Base-by-base conservation (phyloP, 2,329 filamentous ascomycete genomes). In the Trichoderma koningiopsis region DNA sequence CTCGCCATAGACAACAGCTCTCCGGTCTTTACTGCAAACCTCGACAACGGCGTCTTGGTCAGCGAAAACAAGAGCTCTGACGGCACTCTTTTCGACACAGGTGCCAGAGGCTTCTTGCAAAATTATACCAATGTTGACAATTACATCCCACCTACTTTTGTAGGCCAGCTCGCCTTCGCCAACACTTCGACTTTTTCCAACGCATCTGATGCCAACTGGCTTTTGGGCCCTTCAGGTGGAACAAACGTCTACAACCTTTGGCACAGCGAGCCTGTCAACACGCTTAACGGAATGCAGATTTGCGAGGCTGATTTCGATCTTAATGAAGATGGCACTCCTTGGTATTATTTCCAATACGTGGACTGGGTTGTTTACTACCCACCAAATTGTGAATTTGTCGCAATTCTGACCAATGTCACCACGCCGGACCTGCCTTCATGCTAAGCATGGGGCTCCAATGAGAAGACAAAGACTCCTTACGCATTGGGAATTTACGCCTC, bases 341-440 rank as follows among this genome's bases (percentile, higher is more conserved):
- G 68, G 68, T 65, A 69, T 6, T 69, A 69, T 24, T 69, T 69
- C 43, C 68, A 69, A 33, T 69, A 69, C 52, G 68, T 69, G 52
- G 59, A 69, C 35, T 69, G 68, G 68, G 53, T 59, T 4, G n/a
- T 52, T 5, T 64, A 65, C 37, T 69, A 52, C 31, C 68, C 60
- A 5, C 27, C 47, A 11, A 40, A 64, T 3, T 69, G 67, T 40
- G 67, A 69, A 22, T 64, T 69, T 13, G 59, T 69, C 19, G 67
- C 67, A 2, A 49, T 69, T 37, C 24, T 69, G 52, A 63, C 67
- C 22, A 63, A 62, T 19, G 52, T 69, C 22, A 58, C 37, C 19
- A 58, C 59, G 0, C 11, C 53, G 5, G 67, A 69, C 10, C 57
- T 61, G 22, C 65, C 65, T 22, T 61, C 65, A n/a, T 68, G 65